Percentiles rank a stretch among this genome's conserved stretches.
These are phyloP conservation scores for Linnemannia zychae DNA, from an alignment of 192 early-diverging fungal species.

Conservation along the genomic window DNA sequence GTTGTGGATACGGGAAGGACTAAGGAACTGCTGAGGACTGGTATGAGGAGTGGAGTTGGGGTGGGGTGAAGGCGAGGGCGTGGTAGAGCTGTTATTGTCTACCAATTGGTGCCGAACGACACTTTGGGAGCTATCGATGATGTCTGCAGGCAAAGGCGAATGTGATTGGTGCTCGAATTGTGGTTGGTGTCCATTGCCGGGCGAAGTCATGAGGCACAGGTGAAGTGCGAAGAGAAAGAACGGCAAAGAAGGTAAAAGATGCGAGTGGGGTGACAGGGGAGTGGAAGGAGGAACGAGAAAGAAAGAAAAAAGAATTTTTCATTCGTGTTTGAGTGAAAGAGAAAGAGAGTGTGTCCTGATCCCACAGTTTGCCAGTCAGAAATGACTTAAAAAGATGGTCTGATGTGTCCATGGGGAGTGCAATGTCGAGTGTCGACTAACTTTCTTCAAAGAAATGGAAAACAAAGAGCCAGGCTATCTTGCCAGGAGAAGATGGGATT, in stretches of 20 bases:
- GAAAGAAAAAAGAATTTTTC: neutral
- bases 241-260: neutral
- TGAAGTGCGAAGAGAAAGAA: neutral
- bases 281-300: neutral
- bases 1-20: neutral
- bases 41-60: neutral
- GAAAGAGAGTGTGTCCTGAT: neutral
- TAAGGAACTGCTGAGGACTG: neutral
- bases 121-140: neutral
- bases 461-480: neutral
- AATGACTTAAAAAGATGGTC: neutral
- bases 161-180: neutral
- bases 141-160: neutral
- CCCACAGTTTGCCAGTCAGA: neutral
- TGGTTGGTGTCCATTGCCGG: neutral
- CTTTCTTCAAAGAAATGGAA: neutral
- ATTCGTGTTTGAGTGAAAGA: neutral
- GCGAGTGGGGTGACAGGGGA: neutral
- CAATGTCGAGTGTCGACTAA: neutral
- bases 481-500: neutral
- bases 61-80: neutral
- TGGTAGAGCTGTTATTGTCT: neutral
- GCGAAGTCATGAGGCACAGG: conserved; percentile 6
- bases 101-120: neutral
- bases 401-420: neutral